A percentile compares a stretch with the other conserved stretches of the same genome.
Evolutionary conservation across 352 stramenopile species (phyloP).

Genomic region (Pythium folliculosum): DNA sequence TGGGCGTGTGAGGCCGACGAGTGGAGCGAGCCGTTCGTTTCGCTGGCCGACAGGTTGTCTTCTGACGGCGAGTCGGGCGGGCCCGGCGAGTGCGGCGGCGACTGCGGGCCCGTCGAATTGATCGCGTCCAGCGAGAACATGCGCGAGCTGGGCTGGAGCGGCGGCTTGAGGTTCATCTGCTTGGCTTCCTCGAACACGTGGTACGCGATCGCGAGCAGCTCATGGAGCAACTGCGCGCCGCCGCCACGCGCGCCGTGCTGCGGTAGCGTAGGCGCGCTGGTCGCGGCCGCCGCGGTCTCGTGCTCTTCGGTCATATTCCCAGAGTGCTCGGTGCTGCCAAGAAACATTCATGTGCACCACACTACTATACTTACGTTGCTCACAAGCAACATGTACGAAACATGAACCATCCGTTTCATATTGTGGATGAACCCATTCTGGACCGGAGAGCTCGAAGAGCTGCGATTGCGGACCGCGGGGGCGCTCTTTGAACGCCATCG

Average conservation of each 20-base stretch:
- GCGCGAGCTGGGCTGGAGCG: conserved; percentile 76
- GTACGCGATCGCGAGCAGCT: conserved; percentile 72
- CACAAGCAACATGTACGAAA: not conserved
- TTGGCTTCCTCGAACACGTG: conserved; percentile 83
- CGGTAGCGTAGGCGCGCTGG: not conserved
- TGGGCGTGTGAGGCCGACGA: conserved; percentile 33
- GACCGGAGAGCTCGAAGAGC: not conserved
- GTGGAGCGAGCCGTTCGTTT: conserved; percentile 52
- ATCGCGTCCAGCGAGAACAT: conserved; percentile 64
- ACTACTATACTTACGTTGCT: not conserved
- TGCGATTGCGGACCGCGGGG: not conserved
- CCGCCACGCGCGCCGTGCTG: conserved; percentile 32
- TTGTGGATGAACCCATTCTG: conserved; percentile 17
- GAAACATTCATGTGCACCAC: not conserved
- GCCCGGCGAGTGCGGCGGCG: conserved; percentile 32
- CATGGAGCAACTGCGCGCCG: conserved; percentile 52
- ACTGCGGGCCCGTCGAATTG: conserved; percentile 26
- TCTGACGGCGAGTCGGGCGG: conserved; percentile 45
- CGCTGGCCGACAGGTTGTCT: conserved; percentile 34
- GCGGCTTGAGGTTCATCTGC: conserved; percentile 84
- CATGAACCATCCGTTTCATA: conserved; percentile 20
- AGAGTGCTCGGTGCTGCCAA: not conserved
- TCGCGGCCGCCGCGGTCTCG: not conserved
- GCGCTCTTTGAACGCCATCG: not conserved
- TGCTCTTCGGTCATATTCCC: conserved; percentile 34